phyloP scores from a whole-genome alignment of 371 early-diverging fungal species.

The Mucor lusitanicus region DNA sequence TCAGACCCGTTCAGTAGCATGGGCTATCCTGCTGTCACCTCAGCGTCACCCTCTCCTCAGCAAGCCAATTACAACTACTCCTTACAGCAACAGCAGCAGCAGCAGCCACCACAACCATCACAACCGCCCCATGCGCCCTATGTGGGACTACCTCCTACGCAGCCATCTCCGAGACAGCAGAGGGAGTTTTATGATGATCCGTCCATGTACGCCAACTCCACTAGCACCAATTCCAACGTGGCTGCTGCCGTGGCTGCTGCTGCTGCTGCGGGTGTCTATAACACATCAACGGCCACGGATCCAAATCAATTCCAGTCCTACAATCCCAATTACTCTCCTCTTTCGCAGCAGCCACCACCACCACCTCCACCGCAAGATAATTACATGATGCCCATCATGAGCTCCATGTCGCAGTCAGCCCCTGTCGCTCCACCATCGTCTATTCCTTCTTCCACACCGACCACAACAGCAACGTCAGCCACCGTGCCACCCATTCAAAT shows the following conservation, averaged over 20 bases:
- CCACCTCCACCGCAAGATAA: neutral
- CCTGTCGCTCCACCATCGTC: neutral
- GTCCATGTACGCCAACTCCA: neutral
- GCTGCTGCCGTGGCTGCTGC: conserved; percentile 3
- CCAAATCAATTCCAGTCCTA: conserved; percentile 2
- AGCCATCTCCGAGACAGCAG: conserved; percentile 13
- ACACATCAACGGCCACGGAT: neutral
- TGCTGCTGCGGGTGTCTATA: neutral
- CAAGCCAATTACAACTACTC: conserved; percentile 2
- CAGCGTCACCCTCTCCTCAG: neutral
- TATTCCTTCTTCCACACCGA: neutral
- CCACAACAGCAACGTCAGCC: neutral
- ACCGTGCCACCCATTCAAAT: conserved; percentile 5
- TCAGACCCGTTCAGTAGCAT: neutral
- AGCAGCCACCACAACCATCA: neutral
- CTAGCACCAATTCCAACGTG: neutral
- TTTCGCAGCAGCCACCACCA: neutral
- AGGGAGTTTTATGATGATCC: conserved; percentile 20
- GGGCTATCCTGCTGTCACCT: neutral
- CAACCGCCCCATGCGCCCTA: conserved; percentile 9
- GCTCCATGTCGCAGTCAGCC: neutral
- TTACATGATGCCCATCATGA: conserved; percentile 13
- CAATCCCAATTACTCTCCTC: neutral
- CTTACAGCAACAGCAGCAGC: neutral
- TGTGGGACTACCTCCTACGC: conserved; percentile 17